Conservation (phyloP, 2,329 filamentous ascomycete genomes). For the Epichloe aotearoae region DNA sequence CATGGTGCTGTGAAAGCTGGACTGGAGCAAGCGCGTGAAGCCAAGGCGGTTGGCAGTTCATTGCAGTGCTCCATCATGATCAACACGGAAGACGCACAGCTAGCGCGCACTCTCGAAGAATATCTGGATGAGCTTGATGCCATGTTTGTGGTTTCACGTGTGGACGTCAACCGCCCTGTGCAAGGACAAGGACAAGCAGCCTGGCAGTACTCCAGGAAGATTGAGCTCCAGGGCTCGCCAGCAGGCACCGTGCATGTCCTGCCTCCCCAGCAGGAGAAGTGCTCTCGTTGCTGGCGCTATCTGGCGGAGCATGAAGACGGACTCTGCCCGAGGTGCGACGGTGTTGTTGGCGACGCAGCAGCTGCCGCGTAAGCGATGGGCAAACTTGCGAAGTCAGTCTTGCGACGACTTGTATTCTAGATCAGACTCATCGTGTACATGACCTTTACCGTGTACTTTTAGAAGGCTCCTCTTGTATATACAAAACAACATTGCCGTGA, state of each 20-base stretch:
- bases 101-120: slow-evolving; percentile 22
- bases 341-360: slow-evolving; percentile 34
- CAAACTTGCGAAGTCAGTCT: neutral
- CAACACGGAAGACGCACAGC: slow-evolving; percentile 25
- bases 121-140: slow-evolving; percentile 40
- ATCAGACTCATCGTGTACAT: neutral
- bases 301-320: slow-evolving; percentile 50
- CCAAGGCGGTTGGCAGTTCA: slow-evolving; percentile 66
- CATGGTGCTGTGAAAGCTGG: slow-evolving; percentile 59
- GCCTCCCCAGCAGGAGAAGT: slow-evolving; percentile 52
- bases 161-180: slow-evolving; percentile 31
- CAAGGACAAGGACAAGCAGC: slow-evolving; percentile 14
- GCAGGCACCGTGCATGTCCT: slow-evolving; percentile 29
- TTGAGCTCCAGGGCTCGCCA: slow-evolving; percentile 25
- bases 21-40: slow-evolving; percentile 58
- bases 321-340: slow-evolving; percentile 62
- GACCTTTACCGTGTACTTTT: too few species aligned
- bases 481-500: too few species aligned
- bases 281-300: slow-evolving; percentile 81
- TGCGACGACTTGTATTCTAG: neutral
- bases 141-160: slow-evolving; percentile 58
- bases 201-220: slow-evolving; percentile 30
- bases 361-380: slow-evolving; percentile 1
- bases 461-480: too few species aligned
- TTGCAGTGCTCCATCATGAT: slow-evolving; percentile 63